Evolutionary conservation across 805 yeast species (phyloP).

Genomic region (Candida coquimbonensis): DNA sequence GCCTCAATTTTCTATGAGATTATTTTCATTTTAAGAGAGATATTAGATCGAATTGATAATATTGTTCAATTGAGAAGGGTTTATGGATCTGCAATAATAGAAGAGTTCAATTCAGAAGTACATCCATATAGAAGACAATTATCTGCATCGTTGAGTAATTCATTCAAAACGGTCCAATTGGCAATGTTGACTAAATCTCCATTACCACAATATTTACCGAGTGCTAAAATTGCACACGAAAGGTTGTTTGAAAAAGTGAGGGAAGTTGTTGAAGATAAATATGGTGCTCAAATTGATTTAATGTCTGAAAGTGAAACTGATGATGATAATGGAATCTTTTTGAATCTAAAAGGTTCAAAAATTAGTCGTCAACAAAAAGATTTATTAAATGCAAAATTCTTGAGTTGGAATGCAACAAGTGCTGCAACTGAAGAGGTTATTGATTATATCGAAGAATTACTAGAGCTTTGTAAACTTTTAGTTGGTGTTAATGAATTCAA

Average conservation of each 20-base stretch:
- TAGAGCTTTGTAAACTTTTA: slow-evolving; percentile 33
- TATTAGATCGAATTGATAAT: slow-evolving; percentile 41
- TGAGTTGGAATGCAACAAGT: slow-evolving; percentile 47
- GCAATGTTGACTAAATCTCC: slow-evolving; percentile 40
- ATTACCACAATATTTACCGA: slow-evolving; percentile 43
- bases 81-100: slow-evolving; percentile 41
- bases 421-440: slow-evolving; percentile 44
- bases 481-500: slow-evolving; percentile 45
- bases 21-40: slow-evolving; percentile 38
- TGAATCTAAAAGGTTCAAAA: slow-evolving; percentile 8
- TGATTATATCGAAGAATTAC: slow-evolving; percentile 40
- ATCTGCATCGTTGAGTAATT: slow-evolving; percentile 32
- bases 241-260: slow-evolving; percentile 37
- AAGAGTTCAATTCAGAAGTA: slow-evolving; percentile 34
- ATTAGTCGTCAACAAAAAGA: slow-evolving; percentile 21
- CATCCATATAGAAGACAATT: slow-evolving; percentile 38
- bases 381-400: slow-evolving; percentile 30
- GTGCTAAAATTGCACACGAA: slow-evolving; percentile 40
- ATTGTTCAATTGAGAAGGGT: slow-evolving; percentile 34
- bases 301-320: slow-evolving; percentile 19
- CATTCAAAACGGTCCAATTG: slow-evolving; percentile 35
- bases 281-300: slow-evolving; percentile 8
- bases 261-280: slow-evolving; percentile 27
- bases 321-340: slow-evolving; percentile 16
- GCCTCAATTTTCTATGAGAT: slow-evolving; percentile 36